Percentiles rank a stretch among this genome's conserved stretches.
Conservation (phyloP, 768 basidiomycete species). For the Phanerochaete sordida region DNA sequence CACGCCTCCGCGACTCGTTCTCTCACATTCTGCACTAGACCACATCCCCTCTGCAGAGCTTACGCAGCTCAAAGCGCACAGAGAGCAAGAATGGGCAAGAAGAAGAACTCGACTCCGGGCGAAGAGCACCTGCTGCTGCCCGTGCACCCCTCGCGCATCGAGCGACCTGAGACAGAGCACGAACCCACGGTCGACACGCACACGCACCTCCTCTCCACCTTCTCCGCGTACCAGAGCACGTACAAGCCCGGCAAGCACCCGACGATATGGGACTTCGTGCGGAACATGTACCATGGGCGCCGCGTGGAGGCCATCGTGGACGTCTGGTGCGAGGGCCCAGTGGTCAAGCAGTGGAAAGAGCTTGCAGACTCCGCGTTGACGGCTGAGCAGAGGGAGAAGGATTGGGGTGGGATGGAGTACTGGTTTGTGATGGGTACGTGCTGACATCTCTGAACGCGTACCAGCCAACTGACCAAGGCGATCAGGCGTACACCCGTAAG, state of each 20-base stretch:
- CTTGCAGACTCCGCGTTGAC: conserved; percentile 68
- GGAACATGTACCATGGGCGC: conserved; percentile 52
- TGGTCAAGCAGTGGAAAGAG: conserved; percentile 59
- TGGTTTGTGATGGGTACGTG: conserved; percentile 77
- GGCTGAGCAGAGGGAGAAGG: conserved; percentile 38
- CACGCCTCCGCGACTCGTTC: background rate
- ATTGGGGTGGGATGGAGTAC: conserved; percentile 72
- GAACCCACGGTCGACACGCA: conserved; percentile 75
- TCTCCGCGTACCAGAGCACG: conserved; percentile 51
- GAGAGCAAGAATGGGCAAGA: conserved; percentile 31
- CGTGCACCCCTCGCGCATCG: conserved; percentile 17
- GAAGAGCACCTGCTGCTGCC: conserved; percentile 35
- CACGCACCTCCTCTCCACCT: conserved; percentile 80
- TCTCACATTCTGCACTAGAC: background rate
- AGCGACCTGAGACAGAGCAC: background rate
- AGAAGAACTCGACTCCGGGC: conserved; percentile 31
- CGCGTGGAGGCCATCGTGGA: conserved; percentile 71
- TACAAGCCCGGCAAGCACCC: conserved; percentile 55
- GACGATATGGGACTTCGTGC: conserved; percentile 67
- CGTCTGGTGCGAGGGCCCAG: conserved; percentile 87
- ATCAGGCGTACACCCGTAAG: conserved; percentile 73
- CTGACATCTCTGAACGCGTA: background rate
- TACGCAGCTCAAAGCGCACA: background rate
- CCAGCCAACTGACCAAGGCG: background rate
- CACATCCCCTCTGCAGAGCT: background rate